Evolutionary conservation across 345 rosid genomes (phyloP).

Genomic region (Aquilaria malaccensis): DNA sequence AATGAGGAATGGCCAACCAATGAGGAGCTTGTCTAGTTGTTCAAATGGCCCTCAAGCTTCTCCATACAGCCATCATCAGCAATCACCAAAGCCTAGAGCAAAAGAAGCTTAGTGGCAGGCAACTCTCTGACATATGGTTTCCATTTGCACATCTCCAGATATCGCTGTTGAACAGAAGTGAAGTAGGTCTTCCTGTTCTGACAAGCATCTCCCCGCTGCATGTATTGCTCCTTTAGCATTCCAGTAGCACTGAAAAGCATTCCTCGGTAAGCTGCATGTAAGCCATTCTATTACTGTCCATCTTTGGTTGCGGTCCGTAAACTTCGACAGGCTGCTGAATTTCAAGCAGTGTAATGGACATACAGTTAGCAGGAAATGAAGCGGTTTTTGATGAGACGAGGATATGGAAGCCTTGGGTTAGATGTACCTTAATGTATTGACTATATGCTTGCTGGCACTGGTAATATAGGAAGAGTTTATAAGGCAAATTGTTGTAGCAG

Average conservation of each 20-base stretch:
- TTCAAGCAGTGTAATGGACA: background rate
- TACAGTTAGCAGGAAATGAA: background rate
- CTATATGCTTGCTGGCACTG: background rate
- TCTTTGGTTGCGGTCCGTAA: background rate
- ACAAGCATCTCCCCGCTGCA: conserved; percentile 5
- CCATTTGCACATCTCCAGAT: background rate
- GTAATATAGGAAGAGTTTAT: background rate
- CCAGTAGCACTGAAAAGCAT: conserved; percentile 1
- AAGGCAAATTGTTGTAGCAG: conserved; percentile 3
- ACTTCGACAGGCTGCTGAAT: background rate
- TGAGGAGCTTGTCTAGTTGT: conserved; percentile 53
- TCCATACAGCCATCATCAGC: conserved; percentile 45
- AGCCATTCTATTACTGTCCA: conserved; percentile 5
- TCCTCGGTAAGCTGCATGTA: background rate
- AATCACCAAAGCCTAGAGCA: conserved; percentile 64
- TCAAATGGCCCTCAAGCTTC: conserved; percentile 46
- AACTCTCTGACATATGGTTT: background rate
- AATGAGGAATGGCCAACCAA: conserved; percentile 64
- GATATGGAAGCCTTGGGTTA: background rate
- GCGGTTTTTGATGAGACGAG: background rate
- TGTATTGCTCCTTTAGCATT: conserved; percentile 2
- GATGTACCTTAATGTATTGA: background rate
- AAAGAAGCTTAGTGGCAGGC: conserved; percentile 27
- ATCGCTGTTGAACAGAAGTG: background rate
- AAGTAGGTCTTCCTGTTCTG: background rate